Evolutionary conservation across 371 early-diverging fungal species (phyloP).

Genomic region (Syncephalastrum monosporum): DNA sequence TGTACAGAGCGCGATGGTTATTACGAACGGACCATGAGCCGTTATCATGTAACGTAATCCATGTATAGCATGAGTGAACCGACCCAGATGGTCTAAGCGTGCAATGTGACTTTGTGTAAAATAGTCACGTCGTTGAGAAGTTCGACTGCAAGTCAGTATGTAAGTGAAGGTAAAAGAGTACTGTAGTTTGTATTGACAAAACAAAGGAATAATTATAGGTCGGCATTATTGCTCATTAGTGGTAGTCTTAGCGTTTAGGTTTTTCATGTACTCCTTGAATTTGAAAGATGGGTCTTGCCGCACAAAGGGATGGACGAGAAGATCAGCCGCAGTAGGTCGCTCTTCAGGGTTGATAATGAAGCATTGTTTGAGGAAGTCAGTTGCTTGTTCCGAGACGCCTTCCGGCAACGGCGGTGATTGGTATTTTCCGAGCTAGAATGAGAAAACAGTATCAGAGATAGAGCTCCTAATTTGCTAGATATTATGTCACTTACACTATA

Average conservation of each 20-base stretch:
- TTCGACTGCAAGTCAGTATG: neutral
- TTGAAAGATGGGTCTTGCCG: conserved; percentile 54
- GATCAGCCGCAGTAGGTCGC: conserved; percentile 67
- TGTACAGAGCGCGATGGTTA: too few species aligned
- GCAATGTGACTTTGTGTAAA: too few species aligned
- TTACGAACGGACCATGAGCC: too few species aligned
- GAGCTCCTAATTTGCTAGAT: neutral
- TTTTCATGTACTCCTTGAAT: conserved; percentile 40
- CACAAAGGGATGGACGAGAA: conserved; percentile 58
- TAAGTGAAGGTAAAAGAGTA: conserved; percentile 4
- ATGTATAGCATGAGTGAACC: too few species aligned
- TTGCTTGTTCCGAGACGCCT: conserved; percentile 63
- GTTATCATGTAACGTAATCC: too few species aligned
- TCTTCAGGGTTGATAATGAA: conserved; percentile 70
- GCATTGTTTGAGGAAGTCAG: conserved; percentile 75
- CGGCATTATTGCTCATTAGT: neutral
- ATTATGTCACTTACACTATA: conserved; percentile 52
- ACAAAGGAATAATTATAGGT: neutral
- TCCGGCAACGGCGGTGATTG: conserved; percentile 81
- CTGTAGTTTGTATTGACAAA: neutral
- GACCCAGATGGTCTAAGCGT: too few species aligned
- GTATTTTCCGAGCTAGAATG: conserved; percentile 70
- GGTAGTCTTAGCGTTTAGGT: neutral
- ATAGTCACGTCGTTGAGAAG: too few species aligned
- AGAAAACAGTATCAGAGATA: conserved; percentile 1